Evolutionary conservation across 345 rosid genomes (phyloP).

Genomic region (Lumnitzera littorea): DNA sequence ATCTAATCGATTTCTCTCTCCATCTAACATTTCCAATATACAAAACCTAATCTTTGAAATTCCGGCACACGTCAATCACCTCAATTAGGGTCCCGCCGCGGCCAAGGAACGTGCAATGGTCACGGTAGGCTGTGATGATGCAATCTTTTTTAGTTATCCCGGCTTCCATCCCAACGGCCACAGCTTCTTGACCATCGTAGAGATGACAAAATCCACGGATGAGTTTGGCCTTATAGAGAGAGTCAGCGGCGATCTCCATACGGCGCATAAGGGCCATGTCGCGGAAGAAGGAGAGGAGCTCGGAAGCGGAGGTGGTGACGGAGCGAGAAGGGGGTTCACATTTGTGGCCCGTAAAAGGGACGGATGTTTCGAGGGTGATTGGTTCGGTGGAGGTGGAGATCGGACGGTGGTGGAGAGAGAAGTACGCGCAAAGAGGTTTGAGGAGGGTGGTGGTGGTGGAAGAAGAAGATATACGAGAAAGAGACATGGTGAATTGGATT

Average conservation of each 20-base stretch:
- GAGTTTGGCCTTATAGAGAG: conserved; percentile 97
- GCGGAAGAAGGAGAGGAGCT: conserved; percentile 70
- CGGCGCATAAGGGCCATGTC: conserved; percentile 90
- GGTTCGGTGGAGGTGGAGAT: conserved; percentile 71
- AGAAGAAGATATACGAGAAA: conserved; percentile 37
- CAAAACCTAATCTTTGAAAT: too few species aligned
- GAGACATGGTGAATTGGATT: conserved; percentile 41
- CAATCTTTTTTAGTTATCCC: conserved; percentile 77
- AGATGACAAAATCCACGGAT: conserved; percentile 96
- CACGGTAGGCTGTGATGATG: conserved; percentile 88
- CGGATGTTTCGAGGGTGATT: conserved; percentile 75
- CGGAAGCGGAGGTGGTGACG: conserved; percentile 57
- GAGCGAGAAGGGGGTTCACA: conserved; percentile 85
- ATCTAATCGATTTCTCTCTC: too few species aligned
- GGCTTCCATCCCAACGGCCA: conserved; percentile 93
- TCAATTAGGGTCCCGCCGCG: conserved; percentile 79
- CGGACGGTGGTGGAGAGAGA: conserved; percentile 36
- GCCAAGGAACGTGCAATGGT: conserved; percentile 75
- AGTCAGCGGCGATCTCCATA: conserved; percentile 95
- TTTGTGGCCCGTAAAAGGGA: conserved; percentile 71
- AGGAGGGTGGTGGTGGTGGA: conserved; percentile 26
- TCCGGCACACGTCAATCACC: neutral
- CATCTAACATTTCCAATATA: too few species aligned
- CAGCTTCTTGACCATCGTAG: conserved; percentile 98
- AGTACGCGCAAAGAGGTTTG: conserved; percentile 24